Evolutionary conservation across 73 alveolate genomes (phyloP), one percentile per base, ranked within the genome.

Genomic region (Diophrys appendiculata): DNA sequence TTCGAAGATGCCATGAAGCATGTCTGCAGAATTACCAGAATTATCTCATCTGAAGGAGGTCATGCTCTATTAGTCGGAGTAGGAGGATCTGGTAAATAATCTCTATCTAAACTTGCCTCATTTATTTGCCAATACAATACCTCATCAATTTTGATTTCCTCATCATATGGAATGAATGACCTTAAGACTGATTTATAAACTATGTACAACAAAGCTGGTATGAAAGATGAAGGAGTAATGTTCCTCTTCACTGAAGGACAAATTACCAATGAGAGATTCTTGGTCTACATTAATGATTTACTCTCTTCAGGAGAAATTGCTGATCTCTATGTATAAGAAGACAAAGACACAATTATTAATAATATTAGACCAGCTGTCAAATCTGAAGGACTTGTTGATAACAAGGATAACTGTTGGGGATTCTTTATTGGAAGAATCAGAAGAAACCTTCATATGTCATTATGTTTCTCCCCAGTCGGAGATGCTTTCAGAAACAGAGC

Each of bases 1-100:
- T 98, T 98, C 97, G 99, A 98, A 83, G 99, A 98, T 83, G 99
- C 99, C 53, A 98, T 98, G 97, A 93, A 95, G 92, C 99, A 98
- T 84, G 99, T 98, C 68, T 96, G 99, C 93, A 96, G 99, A 93
- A 96, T 97, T 32, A 87, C 98, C 33, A 90, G 99, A 73, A 98
- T 98, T 78, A 93, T 98, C 64, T 88, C 98, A 30, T 93, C 97
- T 79, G 98, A 99, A 53, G 96, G 99, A 2, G 99, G 99, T 24
- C 99, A 98, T 90, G 99, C 99, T 31, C 86, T 96, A 81, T 96
- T 98, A 69, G 99, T 98, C 82, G 99, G 99, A 68, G 99, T 98
- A 28, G 99, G 99, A 60, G 99, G 99, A 82, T 91, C 99, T 33
- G 99, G 99, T 90, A 97, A 98, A 69, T 98, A 98, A 91, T 96